Evolutionary conservation across 352 stramenopile genomes (phyloP).

Genomic region (Phytophthora sp.): DNA sequence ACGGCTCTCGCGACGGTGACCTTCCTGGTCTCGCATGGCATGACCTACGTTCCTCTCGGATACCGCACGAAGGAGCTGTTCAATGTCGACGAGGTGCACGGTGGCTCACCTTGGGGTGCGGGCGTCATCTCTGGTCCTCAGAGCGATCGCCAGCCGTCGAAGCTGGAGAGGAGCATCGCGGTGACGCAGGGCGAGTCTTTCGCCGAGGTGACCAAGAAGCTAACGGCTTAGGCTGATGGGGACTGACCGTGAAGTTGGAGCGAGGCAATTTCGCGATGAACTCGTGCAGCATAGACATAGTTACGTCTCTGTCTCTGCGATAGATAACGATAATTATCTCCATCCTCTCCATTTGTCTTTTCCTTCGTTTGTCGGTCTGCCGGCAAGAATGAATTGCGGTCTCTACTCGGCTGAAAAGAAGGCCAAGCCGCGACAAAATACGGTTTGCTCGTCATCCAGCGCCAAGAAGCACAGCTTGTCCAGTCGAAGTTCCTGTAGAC

Average conservation of each 20-base stretch:
- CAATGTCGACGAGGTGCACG: constrained; percentile 16
- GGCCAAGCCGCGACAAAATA: constrained; percentile 41
- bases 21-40: constrained; percentile 16
- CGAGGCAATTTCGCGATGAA: too few relatives aligned
- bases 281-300: too few relatives aligned
- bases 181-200: constrained; percentile 12
- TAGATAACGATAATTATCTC: too few relatives aligned
- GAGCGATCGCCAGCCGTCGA: constrained; percentile 10
- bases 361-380: too few relatives aligned
- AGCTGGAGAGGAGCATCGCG: constrained; percentile 13
- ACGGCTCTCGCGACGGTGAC: constrained; percentile 9
- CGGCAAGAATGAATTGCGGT: too few relatives aligned
- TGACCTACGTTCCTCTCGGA: constrained; percentile 15
- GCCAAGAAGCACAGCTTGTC: constrained; percentile 62
- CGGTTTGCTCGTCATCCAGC: constrained; percentile 34
- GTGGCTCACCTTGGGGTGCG: constrained; percentile 14
- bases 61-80: constrained; percentile 16
- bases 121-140: constrained; percentile 5
- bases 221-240: neutral
- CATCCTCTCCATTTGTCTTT: too few relatives aligned
- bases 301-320: too few relatives aligned
- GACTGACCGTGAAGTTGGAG: too few relatives aligned
- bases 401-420: constrained; percentile 50
- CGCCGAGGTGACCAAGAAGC: constrained; percentile 10
- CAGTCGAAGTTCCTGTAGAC: constrained; percentile 43